Percentiles rank a stretch among this genome's conserved stretches.
These are phyloP conservation scores for Benincasa hispida DNA, from an alignment of 306 rosid genomes.

Conservation along the genomic window DNA sequence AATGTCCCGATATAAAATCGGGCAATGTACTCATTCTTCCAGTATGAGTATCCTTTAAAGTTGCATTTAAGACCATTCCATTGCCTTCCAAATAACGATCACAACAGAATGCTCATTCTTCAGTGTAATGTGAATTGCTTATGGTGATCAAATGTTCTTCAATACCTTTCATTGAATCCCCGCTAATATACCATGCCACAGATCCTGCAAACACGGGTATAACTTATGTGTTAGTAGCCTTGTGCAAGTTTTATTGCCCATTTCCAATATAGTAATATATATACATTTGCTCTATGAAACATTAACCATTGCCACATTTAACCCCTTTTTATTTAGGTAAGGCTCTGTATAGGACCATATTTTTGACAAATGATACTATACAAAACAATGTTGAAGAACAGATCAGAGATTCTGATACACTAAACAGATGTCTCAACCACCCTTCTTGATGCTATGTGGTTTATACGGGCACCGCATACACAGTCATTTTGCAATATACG, in stretches of 20 bases:
- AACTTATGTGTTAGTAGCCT: background rate
- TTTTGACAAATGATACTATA: background rate
- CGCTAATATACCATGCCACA: conserved; percentile 45
- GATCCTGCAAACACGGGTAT: conserved; percentile 30
- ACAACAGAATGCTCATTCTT: conserved; percentile 17
- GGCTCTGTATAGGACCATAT: background rate
- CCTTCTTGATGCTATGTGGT: background rate
- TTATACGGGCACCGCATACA: background rate
- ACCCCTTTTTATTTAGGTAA: background rate
- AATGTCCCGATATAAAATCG: background rate
- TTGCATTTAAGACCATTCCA: background rate
- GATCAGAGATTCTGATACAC: background rate
- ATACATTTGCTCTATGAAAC: background rate
- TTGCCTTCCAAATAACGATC: background rate
- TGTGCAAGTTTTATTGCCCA: background rate
- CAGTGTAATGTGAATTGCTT: conserved; percentile 34
- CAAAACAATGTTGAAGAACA: background rate
- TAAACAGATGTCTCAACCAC: background rate
- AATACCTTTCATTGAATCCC: conserved; percentile 45
- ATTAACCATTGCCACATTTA: background rate
- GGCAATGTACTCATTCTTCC: background rate
- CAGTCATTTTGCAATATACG: background rate
- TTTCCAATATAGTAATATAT: too few relatives aligned
- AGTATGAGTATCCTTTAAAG: background rate
- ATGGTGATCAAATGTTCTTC: conserved; percentile 60